Evolutionary conservation across 345 rosid species (phyloP), one percentile per base, ranked within the genome.

Genomic region (Ceriops decandra): DNA sequence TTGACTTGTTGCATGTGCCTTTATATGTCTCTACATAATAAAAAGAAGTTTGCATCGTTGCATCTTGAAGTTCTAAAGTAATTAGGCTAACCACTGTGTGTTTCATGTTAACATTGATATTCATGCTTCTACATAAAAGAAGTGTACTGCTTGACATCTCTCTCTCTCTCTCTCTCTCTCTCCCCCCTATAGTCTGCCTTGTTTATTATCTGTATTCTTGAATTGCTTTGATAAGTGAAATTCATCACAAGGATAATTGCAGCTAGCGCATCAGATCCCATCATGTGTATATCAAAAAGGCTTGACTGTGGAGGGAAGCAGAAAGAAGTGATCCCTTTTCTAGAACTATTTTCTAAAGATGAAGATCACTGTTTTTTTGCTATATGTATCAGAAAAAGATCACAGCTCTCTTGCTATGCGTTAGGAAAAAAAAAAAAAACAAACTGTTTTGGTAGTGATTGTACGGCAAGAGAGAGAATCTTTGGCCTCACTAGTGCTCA

Each of bases 261-360:
- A 30, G 53, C 35, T 67, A 8, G 62, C 51, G 62, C 51, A 9
- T 68, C 66, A 47, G 68, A 67, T 56, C 63, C 59, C 64, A 71
- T 65, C 74, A 21, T 61, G 72, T 42, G 59, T 60, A 33, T 47
- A 26, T n/a, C 5, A 60, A 16, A 52, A 68, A 7, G 32, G 46
- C 35, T 63, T 31, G 61, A 13, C 24, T 46, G 51, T 69, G 65
- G 52, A 79, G 71, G 60, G 75, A 79, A 76, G 28, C 74, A 78
- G 64, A 76, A 72, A 57, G 63, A 64, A 82, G 83, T 71, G 75
- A 82, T 42, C 52, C 70, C 73, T 74, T 84, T 81, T 61, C 66
- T 57, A 61, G 69, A 74, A 76, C 52, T 60, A 69, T 28, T 70
- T 71, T 36, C 62, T 69, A 69, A 73, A 68, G 71, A 70, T 61